These are phyloP conservation scores for Macrolepiota dolichaula DNA, from an alignment of 768 basidiomycete species.

Conservation along the genomic window DNA sequence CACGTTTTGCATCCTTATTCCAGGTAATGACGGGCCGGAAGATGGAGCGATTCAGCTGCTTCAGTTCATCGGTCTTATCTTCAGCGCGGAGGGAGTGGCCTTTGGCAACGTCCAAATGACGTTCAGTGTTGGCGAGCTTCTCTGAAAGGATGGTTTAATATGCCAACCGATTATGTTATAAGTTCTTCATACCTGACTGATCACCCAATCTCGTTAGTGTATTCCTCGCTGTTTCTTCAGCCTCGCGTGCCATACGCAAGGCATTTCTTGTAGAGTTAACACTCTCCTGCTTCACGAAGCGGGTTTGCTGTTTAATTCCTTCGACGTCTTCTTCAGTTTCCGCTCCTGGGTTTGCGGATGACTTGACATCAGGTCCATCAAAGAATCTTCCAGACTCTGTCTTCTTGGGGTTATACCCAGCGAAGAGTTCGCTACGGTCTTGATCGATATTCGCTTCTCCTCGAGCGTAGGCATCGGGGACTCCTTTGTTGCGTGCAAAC, in stretches of 20 bases:
- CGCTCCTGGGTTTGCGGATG: constrained; percentile 55
- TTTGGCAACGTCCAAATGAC: constrained; percentile 90
- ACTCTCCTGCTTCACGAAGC: constrained; percentile 88
- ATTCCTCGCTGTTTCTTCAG: constrained; percentile 90
- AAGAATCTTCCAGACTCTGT: constrained; percentile 63
- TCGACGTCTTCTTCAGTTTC: constrained; percentile 88
- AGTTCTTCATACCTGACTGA: constrained; percentile 74
- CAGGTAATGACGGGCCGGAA: constrained; percentile 90
- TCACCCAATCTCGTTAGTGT: constrained; percentile 83
- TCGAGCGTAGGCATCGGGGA: constrained; percentile 67
- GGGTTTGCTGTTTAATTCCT: constrained; percentile 91
- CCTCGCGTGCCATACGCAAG: constrained; percentile 88
- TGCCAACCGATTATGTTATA: neutral
- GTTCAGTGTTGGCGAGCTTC: constrained; percentile 90
- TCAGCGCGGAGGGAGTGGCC: constrained; percentile 84
- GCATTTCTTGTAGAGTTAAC: constrained; percentile 90
- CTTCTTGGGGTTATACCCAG: constrained; percentile 66
- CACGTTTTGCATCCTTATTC: constrained; percentile 90
- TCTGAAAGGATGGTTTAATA: constrained; percentile 38
- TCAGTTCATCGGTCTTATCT: constrained; percentile 91
- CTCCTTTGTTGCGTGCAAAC: constrained; percentile 41
- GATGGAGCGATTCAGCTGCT: constrained; percentile 91
- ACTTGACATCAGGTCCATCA: constrained; percentile 51
- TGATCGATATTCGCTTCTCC: constrained; percentile 56
- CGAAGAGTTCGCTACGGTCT: constrained; percentile 72